Conservation (phyloP, 805 yeast genomes). For the Yarrowia keelungensis region DNA sequence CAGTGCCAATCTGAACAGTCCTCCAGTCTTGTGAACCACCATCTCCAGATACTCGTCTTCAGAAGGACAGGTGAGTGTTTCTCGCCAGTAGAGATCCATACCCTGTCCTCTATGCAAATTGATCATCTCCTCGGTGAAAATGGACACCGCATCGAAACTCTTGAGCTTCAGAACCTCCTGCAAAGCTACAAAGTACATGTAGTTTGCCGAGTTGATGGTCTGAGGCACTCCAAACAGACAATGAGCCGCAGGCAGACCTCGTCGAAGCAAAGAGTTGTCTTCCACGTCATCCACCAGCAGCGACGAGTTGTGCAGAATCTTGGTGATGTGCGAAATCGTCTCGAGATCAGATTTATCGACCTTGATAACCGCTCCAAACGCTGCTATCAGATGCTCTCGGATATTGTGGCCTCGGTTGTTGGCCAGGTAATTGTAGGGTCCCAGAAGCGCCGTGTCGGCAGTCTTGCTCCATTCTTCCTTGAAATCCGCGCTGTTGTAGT, state of each 20-base stretch:
- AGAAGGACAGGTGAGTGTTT: constrained; percentile 62
- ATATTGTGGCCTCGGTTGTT: constrained; percentile 64
- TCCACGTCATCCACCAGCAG: constrained; percentile 87
- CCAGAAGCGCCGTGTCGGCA: constrained; percentile 41
- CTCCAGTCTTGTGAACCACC: constrained; percentile 92
- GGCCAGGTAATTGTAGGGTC: constrained; percentile 61
- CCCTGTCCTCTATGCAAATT: constrained; percentile 92
- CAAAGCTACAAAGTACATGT: constrained; percentile 79
- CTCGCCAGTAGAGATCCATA: constrained; percentile 88
- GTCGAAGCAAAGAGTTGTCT: constrained; percentile 70
- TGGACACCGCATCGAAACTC: constrained; percentile 48
- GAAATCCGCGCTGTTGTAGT: constrained; percentile 24
- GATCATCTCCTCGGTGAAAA: constrained; percentile 74
- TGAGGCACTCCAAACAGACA: constrained; percentile 75
- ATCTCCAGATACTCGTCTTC: constrained; percentile 72
- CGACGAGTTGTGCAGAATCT: constrained; percentile 69
- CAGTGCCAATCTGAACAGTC: constrained; percentile 78
- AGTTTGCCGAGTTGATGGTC: constrained; percentile 83
- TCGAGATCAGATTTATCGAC: constrained; percentile 53
- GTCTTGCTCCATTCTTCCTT: constrained; percentile 28
- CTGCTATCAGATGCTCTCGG: constrained; percentile 57
- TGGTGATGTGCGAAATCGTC: constrained; percentile 58
- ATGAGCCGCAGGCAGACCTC: constrained; percentile 86
- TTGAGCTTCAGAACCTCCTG: constrained; percentile 54
- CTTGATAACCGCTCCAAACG: constrained; percentile 61